phyloP scores from a whole-genome alignment of 768 basidiomycete genomes.

The Astraeus odoratus region DNA sequence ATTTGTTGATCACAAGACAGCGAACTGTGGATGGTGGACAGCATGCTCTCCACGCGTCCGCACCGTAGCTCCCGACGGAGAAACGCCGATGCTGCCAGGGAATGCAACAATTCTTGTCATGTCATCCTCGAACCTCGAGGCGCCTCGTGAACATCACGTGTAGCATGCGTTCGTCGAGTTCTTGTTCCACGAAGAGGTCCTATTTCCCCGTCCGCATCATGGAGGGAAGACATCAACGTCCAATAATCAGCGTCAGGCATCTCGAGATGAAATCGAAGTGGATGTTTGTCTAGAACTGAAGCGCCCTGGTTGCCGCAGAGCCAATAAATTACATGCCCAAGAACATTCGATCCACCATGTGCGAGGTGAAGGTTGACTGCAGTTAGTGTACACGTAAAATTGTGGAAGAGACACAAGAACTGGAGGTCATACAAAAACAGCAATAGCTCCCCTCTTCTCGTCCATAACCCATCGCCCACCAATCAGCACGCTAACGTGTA shows the following conservation, averaged over 20 bases:
- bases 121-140: neutral
- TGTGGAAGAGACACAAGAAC: constrained; percentile 5
- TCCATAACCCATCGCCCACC: constrained; percentile 58
- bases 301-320: neutral
- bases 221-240: neutral
- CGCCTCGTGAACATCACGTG: neutral
- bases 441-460: constrained; percentile 34
- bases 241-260: too few relatives aligned
- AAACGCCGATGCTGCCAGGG: too few relatives aligned
- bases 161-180: neutral
- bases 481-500: constrained; percentile 52
- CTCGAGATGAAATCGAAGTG: too few relatives aligned
- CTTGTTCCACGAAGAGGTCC: neutral
- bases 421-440: constrained; percentile 31
- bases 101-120: neutral
- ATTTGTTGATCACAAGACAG: constrained; percentile 18
- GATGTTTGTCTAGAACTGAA: too few relatives aligned
- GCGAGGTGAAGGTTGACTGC: neutral
- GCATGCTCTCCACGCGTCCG: constrained; percentile 21
- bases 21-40: constrained; percentile 7
- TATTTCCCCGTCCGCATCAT: too few relatives aligned
- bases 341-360: neutral
- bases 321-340: neutral
- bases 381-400: constrained; percentile 11
- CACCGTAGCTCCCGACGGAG: too few relatives aligned